Evolutionary conservation across 345 rosid species (phyloP).

Genomic region (Salix arbutifolia): DNA sequence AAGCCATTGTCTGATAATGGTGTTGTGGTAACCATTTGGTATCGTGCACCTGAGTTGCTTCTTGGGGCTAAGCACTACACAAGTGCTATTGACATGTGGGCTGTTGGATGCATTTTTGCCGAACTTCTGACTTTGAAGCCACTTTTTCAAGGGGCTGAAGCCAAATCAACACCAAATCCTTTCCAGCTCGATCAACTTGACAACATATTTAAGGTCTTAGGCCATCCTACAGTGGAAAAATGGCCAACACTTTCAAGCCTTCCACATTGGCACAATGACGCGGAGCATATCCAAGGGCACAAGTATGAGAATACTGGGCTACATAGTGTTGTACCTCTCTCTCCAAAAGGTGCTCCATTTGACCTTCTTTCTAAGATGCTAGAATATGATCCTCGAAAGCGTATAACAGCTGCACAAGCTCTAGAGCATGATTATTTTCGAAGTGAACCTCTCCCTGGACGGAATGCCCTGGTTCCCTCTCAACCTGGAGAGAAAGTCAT

Average conservation of each 20-base stretch:
- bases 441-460: slow-evolving; percentile 75
- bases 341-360: slow-evolving; percentile 59
- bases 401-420: slow-evolving; percentile 91
- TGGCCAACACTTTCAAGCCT: slow-evolving; percentile 86
- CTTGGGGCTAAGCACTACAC: slow-evolving; percentile 98
- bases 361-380: slow-evolving; percentile 81
- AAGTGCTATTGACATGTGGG: slow-evolving; percentile 98
- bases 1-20: slow-evolving; percentile 82
- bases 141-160: slow-evolving; percentile 93
- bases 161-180: slow-evolving; percentile 75
- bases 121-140: slow-evolving; percentile 95
- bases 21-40: slow-evolving; percentile 98
- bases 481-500: slow-evolving; percentile 80
- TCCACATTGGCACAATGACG: slow-evolving; percentile 80
- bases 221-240: slow-evolving; percentile 91
- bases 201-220: slow-evolving; percentile 94
- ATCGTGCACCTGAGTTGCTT: slow-evolving; percentile 97
- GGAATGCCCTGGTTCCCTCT: slow-evolving; percentile 73
- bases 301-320: slow-evolving; percentile 70
- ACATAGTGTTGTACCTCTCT: slow-evolving; percentile 64
- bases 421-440: slow-evolving; percentile 89
- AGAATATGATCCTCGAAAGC: too few species aligned
- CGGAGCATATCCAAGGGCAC: slow-evolving; percentile 75
- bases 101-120: slow-evolving; percentile 97
- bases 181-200: slow-evolving; percentile 60